These are phyloP conservation scores for Fusarium zealandicum DNA, from an alignment of 2,329 filamentous ascomycete species.

Conservation along the genomic window DNA sequence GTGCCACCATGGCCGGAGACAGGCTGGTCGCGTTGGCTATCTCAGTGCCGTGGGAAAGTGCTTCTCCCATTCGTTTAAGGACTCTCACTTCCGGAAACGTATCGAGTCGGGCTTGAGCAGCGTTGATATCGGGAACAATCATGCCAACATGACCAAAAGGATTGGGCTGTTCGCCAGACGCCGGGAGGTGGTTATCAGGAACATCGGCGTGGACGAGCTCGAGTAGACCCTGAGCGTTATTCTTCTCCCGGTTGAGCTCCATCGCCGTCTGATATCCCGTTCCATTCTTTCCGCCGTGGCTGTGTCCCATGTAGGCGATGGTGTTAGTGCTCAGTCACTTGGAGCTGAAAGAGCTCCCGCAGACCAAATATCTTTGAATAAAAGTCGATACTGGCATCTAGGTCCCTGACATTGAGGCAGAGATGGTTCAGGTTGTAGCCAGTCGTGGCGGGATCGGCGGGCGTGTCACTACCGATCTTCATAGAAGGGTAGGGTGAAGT, in stretches of 20 bases:
- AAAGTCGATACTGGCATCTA: conserved; percentile 43
- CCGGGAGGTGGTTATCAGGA: conserved; percentile 24
- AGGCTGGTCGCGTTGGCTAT: conserved; percentile 28
- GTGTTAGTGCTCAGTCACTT: conserved; percentile 39
- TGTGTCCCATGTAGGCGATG: conserved; percentile 48
- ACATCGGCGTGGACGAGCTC: conserved; percentile 43
- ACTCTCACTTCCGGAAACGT: conserved; percentile 24
- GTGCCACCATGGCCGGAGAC: conserved; percentile 3
- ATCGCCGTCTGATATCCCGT: conserved; percentile 46
- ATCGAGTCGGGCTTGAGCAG: conserved; percentile 41
- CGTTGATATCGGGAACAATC: conserved; percentile 45
- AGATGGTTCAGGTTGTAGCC: conserved; percentile 49
- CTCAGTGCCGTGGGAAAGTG: conserved; percentile 3
- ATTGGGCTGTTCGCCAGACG: conserved; percentile 37
- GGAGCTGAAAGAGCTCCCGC: conserved; percentile 46
- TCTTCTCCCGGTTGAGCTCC: conserved; percentile 46
- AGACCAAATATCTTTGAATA: conserved; percentile 48
- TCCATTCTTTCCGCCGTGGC: conserved; percentile 48
- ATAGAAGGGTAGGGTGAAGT: not conserved
- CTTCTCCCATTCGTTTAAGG: conserved; percentile 40
- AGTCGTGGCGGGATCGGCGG: conserved; percentile 41
- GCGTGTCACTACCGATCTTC: conserved; percentile 30
- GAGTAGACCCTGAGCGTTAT: conserved; percentile 44
- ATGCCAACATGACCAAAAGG: conserved; percentile 48
- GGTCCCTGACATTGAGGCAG: conserved; percentile 42